Evolutionary conservation across 2,329 filamentous ascomycete species (phyloP), one percentile per base, ranked within the genome.

Genomic region (Pseudogymnoascus sp.): DNA sequence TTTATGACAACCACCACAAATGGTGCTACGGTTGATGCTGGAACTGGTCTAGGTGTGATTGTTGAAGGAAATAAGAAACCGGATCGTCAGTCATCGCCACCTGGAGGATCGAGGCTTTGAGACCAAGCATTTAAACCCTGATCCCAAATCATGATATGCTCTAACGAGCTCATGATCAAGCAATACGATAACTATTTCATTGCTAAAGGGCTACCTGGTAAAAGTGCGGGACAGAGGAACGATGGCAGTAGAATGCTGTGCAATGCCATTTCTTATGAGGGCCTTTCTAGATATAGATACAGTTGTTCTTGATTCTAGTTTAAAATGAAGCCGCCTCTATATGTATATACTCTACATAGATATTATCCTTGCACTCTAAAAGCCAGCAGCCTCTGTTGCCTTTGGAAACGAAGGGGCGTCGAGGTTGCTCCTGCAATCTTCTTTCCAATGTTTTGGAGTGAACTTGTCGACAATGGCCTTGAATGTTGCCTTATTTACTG

Each of bases 391-490:
- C 62, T 74, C 71, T 60, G 64, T 64, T 8, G 66, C 68, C 28
- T 67, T 64, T 9, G 71, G 72, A 38, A 74, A 72, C 1, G 71
- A 65, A 5, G 70, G 64, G 4, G 45, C 63, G 49, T 83, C 83
- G 40, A 88, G 68, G 67, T 87, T 87, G 62, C 75, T 75, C 41
- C 75, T 73, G 70, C 88, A 91, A 61, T 84, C 84, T 16, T 75
- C 72, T 70, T 83, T 84, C 93, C 93, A 97, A 73, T 92, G 83
- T 63, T 79, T 78, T 0, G 95, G 95, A 1, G 91, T 95, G 72
- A 90, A 96, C 70, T 91, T 91, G 76, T 97, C 93, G 2, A 95
- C 91, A 62, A 97, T 90, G 60, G 85, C 80, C 76, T 97, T 97
- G 81, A 99, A 99, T 0, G 93, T 91, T 63, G 89, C 85, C 87